These are phyloP conservation scores for Cystobasidiaceae sp. DNA, from an alignment of 1,284 basidiomycete genomes.

Conservation along the genomic window DNA sequence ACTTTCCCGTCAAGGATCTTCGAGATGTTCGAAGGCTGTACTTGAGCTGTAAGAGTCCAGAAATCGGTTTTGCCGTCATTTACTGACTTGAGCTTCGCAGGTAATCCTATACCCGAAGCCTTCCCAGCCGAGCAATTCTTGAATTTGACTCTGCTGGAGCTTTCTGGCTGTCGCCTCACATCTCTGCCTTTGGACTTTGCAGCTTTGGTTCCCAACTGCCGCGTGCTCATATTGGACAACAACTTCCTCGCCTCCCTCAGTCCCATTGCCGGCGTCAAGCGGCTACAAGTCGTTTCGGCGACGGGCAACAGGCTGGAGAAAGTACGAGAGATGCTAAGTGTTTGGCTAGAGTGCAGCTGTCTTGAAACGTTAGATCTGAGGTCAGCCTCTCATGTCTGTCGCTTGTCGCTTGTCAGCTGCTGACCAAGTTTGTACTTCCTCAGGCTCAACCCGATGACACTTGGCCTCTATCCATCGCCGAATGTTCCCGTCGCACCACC, in stretches of 20 bases:
- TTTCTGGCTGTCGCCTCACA: slow-evolving; percentile 81
- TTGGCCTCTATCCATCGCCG: slow-evolving; percentile 73
- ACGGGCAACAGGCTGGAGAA: slow-evolving; percentile 74
- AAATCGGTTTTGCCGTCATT: no score
- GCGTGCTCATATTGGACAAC: slow-evolving; percentile 90
- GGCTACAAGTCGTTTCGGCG: slow-evolving; percentile 73
- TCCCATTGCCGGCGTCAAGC: slow-evolving; percentile 63
- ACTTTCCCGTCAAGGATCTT: slow-evolving; percentile 62
- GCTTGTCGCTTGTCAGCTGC: neutral
- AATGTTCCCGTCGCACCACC: slow-evolving; percentile 1
- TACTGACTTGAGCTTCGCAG: no score
- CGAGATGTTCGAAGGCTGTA: slow-evolving; percentile 88
- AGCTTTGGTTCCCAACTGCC: slow-evolving; percentile 71
- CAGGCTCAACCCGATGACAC: slow-evolving; percentile 89
- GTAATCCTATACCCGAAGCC: slow-evolving; percentile 46
- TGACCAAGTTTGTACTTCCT: slow-evolving; percentile 31
- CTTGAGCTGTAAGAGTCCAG: no score
- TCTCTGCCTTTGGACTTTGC: slow-evolving; percentile 65
- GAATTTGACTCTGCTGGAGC: slow-evolving; percentile 86
- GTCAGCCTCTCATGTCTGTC: slow-evolving; percentile 49
- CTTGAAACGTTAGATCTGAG: slow-evolving; percentile 86
- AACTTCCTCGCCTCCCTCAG: slow-evolving; percentile 74
- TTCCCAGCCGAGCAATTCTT: slow-evolving; percentile 65
- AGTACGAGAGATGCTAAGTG: slow-evolving; percentile 63
- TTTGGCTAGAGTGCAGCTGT: slow-evolving; percentile 62